Evolutionary conservation across 108 stramenopile genomes (phyloP), one percentile per base, ranked within the genome.

Genomic region (Nannochloropsis gaditana): DNA sequence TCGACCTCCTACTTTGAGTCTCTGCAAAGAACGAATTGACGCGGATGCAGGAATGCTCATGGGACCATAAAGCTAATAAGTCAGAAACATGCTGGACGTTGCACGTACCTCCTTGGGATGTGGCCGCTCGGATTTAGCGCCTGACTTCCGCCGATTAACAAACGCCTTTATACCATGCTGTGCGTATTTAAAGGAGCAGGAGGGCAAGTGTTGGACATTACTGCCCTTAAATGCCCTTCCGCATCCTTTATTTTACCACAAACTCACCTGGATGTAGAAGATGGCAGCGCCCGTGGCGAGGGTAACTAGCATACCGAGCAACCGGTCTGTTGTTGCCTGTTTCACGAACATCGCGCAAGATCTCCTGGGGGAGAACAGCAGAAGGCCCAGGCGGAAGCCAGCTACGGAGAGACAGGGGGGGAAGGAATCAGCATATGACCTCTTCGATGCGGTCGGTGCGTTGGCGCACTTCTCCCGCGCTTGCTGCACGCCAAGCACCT

Each of bases 211-310:
- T 31, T 31, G 0, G 31, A 31, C 31, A 31, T 31, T 31, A 31
- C 31, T 31, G 31, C 31, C 31, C 31, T 31, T 31, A 31, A 31
- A 31, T 31, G 31, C 31, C 31, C 31, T 31, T 1, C 31, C 31
- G 31, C 31, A 31, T 31, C 31, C 31, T 31, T 31, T 31, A 1
- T 31, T 31, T 31, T 31, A 31, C 31, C 31, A 31, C 31, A 31
- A 15, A 73, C 59, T 73, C 59, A 73, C 59, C 59, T 73, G 59
- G 59, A 73, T 73, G 59, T 73, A 73, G 59, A 73, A n/a, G 59
- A 73, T 73, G 8, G 59, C 59, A 4, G 59, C 59, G 59, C 59
- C 59, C 59, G 59, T 73, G 15, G 59, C 59, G n/a, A 73, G 59
- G 8, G 59, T 73, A 15, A 73, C 59, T n/a, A 73, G 59, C 59